Conservation (phyloP, 2,329 filamentous ascomycete species). For the Botrytis hyacinthi region DNA sequence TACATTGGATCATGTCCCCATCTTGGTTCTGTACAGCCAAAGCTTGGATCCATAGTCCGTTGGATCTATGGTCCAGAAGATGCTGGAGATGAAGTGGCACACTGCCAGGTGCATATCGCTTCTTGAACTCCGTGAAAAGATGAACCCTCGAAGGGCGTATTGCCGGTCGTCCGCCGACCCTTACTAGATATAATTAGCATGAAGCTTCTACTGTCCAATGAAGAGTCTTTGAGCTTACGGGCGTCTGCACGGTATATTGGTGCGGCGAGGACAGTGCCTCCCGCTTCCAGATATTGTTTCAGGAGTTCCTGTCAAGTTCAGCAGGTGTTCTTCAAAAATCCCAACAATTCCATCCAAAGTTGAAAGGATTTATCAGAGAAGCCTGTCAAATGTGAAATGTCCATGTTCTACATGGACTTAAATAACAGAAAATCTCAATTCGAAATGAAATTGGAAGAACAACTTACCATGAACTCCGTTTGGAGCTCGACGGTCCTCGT, state of each 20-base stretch:
- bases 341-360: not conserved
- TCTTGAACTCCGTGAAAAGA: not conserved
- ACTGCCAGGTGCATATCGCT: not conserved
- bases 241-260: not conserved
- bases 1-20: not conserved
- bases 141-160: conserved; percentile 2
- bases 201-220: not conserved
- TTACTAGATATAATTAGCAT: not conserved
- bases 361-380: not conserved
- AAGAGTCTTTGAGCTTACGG: not conserved
- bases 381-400: not conserved
- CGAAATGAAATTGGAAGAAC: not conserved
- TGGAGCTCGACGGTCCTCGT: not conserved
- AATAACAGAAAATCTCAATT: no score
- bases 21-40: not conserved
- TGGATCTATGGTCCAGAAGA: not conserved
- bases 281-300: not conserved
- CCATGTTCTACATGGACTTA: not conserved
- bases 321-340: not conserved
- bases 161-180: not conserved
- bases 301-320: not conserved
- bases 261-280: not conserved
- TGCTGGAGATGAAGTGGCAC: not conserved
- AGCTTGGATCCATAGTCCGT: not conserved
- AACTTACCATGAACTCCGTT: not conserved